phyloP scores from a whole-genome alignment of 495 filamentous ascomycete species.

The Penicillium paradoxum region DNA sequence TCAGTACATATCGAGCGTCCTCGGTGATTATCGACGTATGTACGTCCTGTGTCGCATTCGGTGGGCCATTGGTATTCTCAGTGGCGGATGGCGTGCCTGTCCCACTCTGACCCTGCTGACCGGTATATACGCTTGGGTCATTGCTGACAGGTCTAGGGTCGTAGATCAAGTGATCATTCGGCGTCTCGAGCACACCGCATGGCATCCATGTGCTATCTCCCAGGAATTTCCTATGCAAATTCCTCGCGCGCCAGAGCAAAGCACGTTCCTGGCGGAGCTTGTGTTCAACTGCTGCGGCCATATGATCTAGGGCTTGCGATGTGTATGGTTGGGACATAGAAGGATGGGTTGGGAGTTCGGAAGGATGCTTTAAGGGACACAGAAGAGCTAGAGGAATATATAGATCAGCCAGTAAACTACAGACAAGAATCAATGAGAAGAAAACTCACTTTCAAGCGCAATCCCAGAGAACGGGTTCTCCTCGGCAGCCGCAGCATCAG shows the following conservation, averaged over 20 bases:
- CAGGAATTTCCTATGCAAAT: conserved; percentile 67
- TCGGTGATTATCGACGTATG: conserved; percentile 3
- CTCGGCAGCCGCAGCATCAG: conserved; percentile 63
- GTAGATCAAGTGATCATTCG: conserved; percentile 39
- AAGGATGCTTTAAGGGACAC: conserved; percentile 77
- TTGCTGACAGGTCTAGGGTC: conserved; percentile 25
- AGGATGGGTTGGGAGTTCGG: conserved; percentile 79
- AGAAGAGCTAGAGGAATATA: conserved; percentile 61
- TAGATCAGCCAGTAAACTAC: neutral
- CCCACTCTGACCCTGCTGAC: conserved; percentile 16
- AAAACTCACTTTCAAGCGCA: conserved; percentile 69
- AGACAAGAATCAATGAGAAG: neutral
- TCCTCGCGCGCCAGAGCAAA: conserved; percentile 70
- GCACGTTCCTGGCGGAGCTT: conserved; percentile 74
- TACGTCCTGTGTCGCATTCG: conserved; percentile 7
- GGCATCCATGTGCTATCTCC: conserved; percentile 80
- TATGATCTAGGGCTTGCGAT: conserved; percentile 72
- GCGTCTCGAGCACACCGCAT: conserved; percentile 49
- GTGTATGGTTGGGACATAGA: conserved; percentile 77
- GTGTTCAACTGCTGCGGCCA: conserved; percentile 61
- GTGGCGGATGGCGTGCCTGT: conserved; percentile 2
- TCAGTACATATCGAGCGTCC: conserved; percentile 7
- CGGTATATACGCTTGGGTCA: conserved; percentile 12
- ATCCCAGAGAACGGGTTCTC: conserved; percentile 80
- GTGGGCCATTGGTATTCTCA: conserved; percentile 6